Evolutionary conservation across 352 stramenopile genomes (phyloP).

Genomic region (Phytopythium kandeliae): DNA sequence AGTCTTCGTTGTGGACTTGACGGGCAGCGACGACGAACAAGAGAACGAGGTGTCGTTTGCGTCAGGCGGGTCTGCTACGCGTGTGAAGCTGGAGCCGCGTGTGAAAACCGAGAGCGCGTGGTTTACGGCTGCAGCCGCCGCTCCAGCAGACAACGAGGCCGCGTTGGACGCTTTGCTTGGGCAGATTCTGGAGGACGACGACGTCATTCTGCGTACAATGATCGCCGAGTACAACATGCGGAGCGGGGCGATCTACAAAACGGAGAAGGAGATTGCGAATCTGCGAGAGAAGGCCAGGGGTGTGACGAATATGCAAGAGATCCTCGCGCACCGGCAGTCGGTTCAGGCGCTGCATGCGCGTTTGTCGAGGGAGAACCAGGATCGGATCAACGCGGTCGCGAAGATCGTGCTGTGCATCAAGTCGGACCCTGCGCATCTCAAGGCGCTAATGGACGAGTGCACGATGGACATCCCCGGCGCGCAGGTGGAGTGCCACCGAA

Average conservation of each 20-base stretch:
- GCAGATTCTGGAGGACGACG: slow-evolving; percentile 34
- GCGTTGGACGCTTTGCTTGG: slow-evolving; percentile 28
- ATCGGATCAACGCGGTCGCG: slow-evolving; percentile 44
- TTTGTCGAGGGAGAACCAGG: slow-evolving; percentile 24
- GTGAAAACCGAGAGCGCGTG: slow-evolving; percentile 25
- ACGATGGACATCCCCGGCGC: slow-evolving; percentile 38
- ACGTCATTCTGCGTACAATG: slow-evolving; percentile 44
- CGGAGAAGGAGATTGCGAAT: slow-evolving; percentile 27
- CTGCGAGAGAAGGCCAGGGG: slow-evolving; percentile 10
- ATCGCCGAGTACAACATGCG: slow-evolving; percentile 53
- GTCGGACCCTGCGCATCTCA: slow-evolving; percentile 26
- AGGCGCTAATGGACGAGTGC: slow-evolving; percentile 26
- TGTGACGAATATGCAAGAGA: slow-evolving; percentile 23
- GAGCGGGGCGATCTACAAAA: slow-evolving; percentile 36
- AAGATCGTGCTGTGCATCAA: slow-evolving; percentile 45
- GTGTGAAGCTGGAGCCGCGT: slow-evolving; percentile 20
- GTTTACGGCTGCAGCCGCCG: slow-evolving; percentile 13
- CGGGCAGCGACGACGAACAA: slow-evolving; percentile 26
- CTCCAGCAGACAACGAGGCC: slow-evolving; percentile 11
- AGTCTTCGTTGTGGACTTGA: slow-evolving; percentile 26
- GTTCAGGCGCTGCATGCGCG: slow-evolving; percentile 17
- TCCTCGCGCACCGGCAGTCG: slow-evolving; percentile 10
- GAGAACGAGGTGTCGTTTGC: slow-evolving; percentile 1
- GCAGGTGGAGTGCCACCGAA: slow-evolving; percentile 38
- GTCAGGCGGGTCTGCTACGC: slow-evolving; percentile 1